Base-by-base conservation (phyloP, 768 basidiomycete genomes). In the Pleurotus cornucopiae region DNA sequence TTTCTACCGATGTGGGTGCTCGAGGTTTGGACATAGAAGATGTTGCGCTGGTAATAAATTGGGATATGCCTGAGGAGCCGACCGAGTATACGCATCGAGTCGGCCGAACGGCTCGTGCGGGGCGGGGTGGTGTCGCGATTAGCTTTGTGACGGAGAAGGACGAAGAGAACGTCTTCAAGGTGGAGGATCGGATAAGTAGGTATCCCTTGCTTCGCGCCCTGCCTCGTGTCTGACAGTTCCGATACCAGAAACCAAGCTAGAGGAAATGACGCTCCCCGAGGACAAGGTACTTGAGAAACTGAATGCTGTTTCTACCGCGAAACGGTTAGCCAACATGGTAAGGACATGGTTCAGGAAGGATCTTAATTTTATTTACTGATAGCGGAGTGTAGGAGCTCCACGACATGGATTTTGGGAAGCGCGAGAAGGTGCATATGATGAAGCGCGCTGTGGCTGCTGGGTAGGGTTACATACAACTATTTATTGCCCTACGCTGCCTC, bases 41-140 rank as follows among this genome's bases (percentile, higher is more conserved):
- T 62, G 95, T 99, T 9, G 94, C 91, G 9, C 84, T 98, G 76
- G 93, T 99, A 16, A 78, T 99, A 56, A 98, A 99, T 61, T 99
- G 95, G 94, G 96, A 99, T 69, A 75, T 98, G 60, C 97, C 97
- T 12, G 77, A 80, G 11, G 86, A 88, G 66, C 80, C 92, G 4
- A 96, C 96, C 69, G 95, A 96, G 67, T 99, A 99, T 66, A 90
- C 93, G 1, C 97, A 99, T 73, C 83, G 97, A 18, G 97, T 99
- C 1, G 94, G 94, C 44, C 73, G 94, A 65, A 98, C 94, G 20
- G 94, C 94, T 26, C 85, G 94, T 63, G 90, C 88, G 9, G 97
- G 97, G 5, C 80, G 84, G 63, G 90, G 88, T 2, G 97, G 97
- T 64, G 74, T 94, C 48, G 93, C 93, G 0, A 78, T 98, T 25